phyloP scores from a whole-genome alignment of 2,329 filamentous ascomycete species.

The Albifimbria verrucaria region DNA sequence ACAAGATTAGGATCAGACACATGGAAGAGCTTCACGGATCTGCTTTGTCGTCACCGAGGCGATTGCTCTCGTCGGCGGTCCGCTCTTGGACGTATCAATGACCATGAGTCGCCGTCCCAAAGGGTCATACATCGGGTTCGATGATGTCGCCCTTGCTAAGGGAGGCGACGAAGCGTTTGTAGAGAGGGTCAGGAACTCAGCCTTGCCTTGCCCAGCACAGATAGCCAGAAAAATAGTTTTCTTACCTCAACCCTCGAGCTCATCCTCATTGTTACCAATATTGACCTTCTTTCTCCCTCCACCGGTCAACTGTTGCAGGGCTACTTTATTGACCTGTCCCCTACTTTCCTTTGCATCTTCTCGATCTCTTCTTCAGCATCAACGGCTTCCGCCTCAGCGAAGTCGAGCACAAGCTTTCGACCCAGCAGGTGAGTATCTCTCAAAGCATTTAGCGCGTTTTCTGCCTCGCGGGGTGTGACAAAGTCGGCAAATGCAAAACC shows the following conservation, averaged over 20 bases:
- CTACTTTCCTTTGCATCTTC: conserved; percentile 95
- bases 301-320: conserved; percentile 82
- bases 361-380: conserved; percentile 95
- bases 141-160: conserved; percentile 20
- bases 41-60: conserved; percentile 14
- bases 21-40: conserved; percentile 14
- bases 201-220: conserved; percentile 8
- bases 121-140: not conserved
- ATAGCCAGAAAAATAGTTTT: conserved; percentile 16
- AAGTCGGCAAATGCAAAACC: conserved; percentile 97
- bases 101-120: not conserved
- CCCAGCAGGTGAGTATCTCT: conserved; percentile 92
- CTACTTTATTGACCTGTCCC: conserved; percentile 88
- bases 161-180: conserved; percentile 12
- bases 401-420: conserved; percentile 84
- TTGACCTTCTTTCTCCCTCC: conserved; percentile 84
- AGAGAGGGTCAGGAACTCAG: conserved; percentile 5
- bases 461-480: conserved; percentile 82
- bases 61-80: not conserved
- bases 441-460: conserved; percentile 85
- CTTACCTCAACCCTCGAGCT: conserved; percentile 35
- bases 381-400: conserved; percentile 80
- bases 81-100: conserved; percentile 4
- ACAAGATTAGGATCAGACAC: conserved; percentile 39
- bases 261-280: conserved; percentile 69